These are phyloP conservation scores for Solanum neorickii DNA, from an alignment of 257 asterid genomes.

Conservation along the genomic window DNA sequence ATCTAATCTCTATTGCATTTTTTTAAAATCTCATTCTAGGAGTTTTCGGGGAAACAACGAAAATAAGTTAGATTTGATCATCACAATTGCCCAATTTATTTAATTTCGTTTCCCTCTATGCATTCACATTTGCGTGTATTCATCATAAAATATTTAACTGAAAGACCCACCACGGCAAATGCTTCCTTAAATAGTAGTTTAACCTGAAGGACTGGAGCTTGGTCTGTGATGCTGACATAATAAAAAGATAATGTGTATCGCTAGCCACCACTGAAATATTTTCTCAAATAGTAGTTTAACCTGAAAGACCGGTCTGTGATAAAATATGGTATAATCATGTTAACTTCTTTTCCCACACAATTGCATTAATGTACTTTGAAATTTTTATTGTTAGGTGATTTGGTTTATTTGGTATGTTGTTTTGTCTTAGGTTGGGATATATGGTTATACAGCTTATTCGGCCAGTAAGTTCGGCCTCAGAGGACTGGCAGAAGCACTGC, in stretches of 20 bases:
- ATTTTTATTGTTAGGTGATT: neutral
- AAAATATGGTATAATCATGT: no score
- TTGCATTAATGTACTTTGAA: no score
- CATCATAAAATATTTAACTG: neutral
- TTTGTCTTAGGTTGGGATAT: constrained; percentile 69
- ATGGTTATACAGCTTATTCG: constrained; percentile 93
- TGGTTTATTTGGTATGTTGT: neutral
- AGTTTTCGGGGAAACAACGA: neutral
- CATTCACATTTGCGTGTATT: neutral
- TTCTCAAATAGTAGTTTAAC: no score
- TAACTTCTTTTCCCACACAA: no score
- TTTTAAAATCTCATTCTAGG: neutral
- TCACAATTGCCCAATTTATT: neutral
- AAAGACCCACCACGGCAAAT: neutral
- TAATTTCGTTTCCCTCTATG: neutral
- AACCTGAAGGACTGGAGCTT: no score
- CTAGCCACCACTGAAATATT: no score
- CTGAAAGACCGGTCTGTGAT: no score
- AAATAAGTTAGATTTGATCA: neutral
- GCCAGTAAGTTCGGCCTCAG: constrained; percentile 91
- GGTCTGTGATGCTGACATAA: no score
- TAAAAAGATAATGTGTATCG: no score
- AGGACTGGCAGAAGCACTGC: constrained; percentile 96
- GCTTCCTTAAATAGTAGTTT: no score
- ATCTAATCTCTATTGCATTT: neutral